Evolutionary conservation across 345 rosid species (phyloP).

Genomic region (Linum trigynum): DNA sequence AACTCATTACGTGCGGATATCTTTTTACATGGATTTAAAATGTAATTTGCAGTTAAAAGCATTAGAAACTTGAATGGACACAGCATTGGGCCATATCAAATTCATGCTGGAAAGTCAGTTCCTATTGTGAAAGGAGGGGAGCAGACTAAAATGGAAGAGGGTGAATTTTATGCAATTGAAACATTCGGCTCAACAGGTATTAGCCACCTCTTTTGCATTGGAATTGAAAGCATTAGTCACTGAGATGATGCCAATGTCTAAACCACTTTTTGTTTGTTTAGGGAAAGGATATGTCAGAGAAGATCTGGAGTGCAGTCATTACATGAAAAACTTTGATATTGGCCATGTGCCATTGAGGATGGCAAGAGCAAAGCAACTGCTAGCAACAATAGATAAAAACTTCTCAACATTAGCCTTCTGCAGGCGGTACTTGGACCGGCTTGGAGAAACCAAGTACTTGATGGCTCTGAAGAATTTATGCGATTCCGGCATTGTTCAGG

Average conservation of each 20-base stretch:
- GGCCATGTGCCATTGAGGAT: constrained; percentile 75
- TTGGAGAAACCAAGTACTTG: constrained; percentile 85
- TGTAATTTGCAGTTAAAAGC: constrained; percentile 63
- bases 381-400: constrained; percentile 86
- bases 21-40: constrained; percentile 4
- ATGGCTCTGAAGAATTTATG: constrained; percentile 93
- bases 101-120: constrained; percentile 94
- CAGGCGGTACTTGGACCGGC: constrained; percentile 79
- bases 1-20: neutral
- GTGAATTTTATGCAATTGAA: constrained; percentile 89
- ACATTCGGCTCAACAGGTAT: constrained; percentile 92
- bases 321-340: constrained; percentile 76
- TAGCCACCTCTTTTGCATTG: neutral
- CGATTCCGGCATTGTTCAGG: constrained; percentile 86
- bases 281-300: constrained; percentile 90
- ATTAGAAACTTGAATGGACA: constrained; percentile 84
- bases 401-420: constrained; percentile 92
- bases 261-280: constrained; percentile 17
- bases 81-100: constrained; percentile 74
- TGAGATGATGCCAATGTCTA: constrained; percentile 1
- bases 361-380: constrained; percentile 89
- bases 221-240: neutral
- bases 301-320: constrained; percentile 92
- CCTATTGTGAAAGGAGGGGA: constrained; percentile 96
- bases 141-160: constrained; percentile 98